Conservation (phyloP, 2,329 filamentous ascomycete species). For the Clarireedia homoeocarpa region DNA sequence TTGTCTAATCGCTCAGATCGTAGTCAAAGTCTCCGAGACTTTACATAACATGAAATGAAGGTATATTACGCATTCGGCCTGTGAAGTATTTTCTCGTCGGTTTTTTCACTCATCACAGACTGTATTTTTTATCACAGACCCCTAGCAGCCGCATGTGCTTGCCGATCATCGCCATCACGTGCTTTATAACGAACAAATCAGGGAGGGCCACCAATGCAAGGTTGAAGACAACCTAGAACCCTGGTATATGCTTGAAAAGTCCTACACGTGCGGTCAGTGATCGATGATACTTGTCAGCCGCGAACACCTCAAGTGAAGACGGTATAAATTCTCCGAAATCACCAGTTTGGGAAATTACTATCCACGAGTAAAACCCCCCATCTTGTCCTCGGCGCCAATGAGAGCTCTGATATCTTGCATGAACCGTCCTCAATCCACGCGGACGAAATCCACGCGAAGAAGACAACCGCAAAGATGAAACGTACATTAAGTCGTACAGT, state of each 20-base stretch:
- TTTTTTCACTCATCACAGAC: background rate
- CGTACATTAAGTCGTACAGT: slow-evolving; percentile 8
- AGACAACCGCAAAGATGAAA: slow-evolving; percentile 11
- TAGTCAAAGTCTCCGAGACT: no score
- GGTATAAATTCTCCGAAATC: background rate
- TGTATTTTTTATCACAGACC: no score
- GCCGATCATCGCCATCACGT: background rate
- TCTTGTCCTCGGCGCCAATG: background rate
- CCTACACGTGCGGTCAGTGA: slow-evolving; percentile 1
- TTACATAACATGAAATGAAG: no score
- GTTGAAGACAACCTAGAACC: background rate
- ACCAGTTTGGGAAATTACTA: background rate
- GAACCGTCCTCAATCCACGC: background rate
- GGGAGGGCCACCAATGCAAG: background rate
- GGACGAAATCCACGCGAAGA: background rate
- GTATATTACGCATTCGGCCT: no score
- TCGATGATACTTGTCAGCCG: slow-evolving; percentile 1
- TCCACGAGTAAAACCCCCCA: background rate
- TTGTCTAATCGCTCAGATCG: background rate
- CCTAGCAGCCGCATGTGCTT: no score
- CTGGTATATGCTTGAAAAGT: background rate
- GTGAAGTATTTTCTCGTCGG: background rate
- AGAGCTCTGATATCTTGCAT: background rate
- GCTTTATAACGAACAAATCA: background rate
- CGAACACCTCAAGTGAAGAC: background rate